Evolutionary conservation across 306 rosid species (phyloP).

Genomic region (Vicia villosa): DNA sequence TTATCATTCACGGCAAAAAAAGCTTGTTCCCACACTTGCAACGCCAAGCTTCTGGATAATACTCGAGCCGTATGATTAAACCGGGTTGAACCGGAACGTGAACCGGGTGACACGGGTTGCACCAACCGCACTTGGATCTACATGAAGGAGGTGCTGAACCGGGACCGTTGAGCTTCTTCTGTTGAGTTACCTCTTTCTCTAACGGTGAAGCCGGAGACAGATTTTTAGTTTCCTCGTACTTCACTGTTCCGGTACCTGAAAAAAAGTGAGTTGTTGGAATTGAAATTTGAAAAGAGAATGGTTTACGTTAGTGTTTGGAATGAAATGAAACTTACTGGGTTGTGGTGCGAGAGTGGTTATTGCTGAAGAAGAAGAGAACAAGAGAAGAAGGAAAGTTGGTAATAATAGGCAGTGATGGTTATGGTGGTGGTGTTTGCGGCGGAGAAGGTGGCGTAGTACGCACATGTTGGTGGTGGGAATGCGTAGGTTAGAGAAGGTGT

Average conservation of each 20-base stretch:
- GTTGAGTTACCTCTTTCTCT: conserved; percentile 13
- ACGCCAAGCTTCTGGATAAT: conserved; percentile 98
- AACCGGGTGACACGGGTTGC: conserved; percentile 78
- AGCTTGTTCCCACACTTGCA: conserved; percentile 87
- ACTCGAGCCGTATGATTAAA: conserved; percentile 69
- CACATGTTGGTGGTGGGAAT: conserved; percentile 53
- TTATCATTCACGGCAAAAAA: conserved; percentile 61
- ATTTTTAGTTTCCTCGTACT: conserved; percentile 7
- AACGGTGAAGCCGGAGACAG: no score
- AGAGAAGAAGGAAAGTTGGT: conserved; percentile 57
- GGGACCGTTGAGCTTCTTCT: conserved; percentile 54
- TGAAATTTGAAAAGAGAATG: neutral
- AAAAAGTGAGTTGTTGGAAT: neutral
- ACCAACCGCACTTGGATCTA: conserved; percentile 80
- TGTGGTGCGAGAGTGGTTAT: conserved; percentile 44
- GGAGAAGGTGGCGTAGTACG: conserved; percentile 45
- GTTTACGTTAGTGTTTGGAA: neutral
- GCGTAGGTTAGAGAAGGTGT: conserved; percentile 36
- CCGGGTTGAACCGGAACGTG: conserved; percentile 91
- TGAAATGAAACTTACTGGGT: conserved; percentile 45
- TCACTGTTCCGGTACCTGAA: conserved; percentile 38
- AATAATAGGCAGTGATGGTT: conserved; percentile 39
- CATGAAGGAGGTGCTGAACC: conserved; percentile 92
- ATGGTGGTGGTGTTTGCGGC: conserved; percentile 24
- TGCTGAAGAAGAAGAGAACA: conserved; percentile 52